Evolutionary conservation across 805 yeast species (phyloP), one percentile per base, ranked within the genome.

Genomic region (Sugiyamaella floridensis): DNA sequence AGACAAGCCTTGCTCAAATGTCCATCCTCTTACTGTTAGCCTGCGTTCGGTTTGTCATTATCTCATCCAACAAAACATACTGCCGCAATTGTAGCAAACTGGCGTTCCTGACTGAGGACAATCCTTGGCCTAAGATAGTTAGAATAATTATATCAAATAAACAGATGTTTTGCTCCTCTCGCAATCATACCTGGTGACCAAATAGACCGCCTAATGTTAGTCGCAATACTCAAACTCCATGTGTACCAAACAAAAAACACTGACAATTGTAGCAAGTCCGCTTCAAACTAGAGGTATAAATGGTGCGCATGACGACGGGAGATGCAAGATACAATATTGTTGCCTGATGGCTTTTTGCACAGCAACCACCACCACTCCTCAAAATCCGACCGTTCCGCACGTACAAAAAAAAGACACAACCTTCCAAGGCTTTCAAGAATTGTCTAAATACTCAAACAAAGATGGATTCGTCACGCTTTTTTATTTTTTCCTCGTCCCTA

Each of bases 1-100:
- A 80, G 76, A 75, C 97, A 89, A 67, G 81, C 85, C 67, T 86
- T 93, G 62, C 96, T 95, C 67, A 86, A 76, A 76, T 88, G 96
- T 59, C 96, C 96, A 51, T 63, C 63, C 40, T 59, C 55, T 52
- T 52, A 12, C 14, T 14, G 29, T 20, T 14, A 34, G 45, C 28
- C 40, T n/a, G 32, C 11, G 26, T n/a, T n/a, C 26, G 26, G 3
- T 22, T 22, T 6, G 26, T 22, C 14, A 18, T 15, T 14, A n/a
- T 29, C 40, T 5, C 40, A 18, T 41, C 29, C 29, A 44, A 48
- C 50, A 52, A 14, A 53, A 65, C 58, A 53, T 60, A 47, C 60
- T 55, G 29, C 70, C 70, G 55, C 71, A 68, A 62, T 68, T 68
- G 64, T 68, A 68, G 62, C 71, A 68, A 44, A 67, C 67, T 22